Base-by-base conservation (phyloP, 208 protist species). In the Trichomonas tenax region DNA sequence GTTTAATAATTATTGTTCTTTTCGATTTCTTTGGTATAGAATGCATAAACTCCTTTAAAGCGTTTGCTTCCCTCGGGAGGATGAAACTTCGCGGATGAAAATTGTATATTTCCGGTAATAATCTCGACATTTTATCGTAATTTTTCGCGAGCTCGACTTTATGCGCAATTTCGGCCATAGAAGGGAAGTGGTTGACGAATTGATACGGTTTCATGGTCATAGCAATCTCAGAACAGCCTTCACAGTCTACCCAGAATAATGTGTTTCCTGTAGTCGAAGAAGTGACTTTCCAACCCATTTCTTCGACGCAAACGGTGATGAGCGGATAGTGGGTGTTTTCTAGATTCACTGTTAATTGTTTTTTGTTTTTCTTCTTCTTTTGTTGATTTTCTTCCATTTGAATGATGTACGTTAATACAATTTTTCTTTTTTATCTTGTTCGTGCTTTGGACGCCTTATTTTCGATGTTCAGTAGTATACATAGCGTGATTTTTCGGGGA, bases 1-100 rank as follows among this genome's bases (percentile, higher is more conserved):
- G 96, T 81, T 96, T 96, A 4, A 96, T 81, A 72, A 96, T 96
- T 45, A 96, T 36, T 38, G 81, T 90, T 40, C 88, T n/a, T 0
- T 49, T 40, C 11, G 14, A 34, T 58, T 41, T 63, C 63, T 96
- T 81, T 21, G 21, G 49, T 8, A 96, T 93, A 45, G 89, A 44
- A 4, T 36, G 40, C 93, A 96, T 96, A 96, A 34, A 89, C 2
- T 41, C 17, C 46, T 89, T 89, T 31, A 89, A 15, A 46, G 17
- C 21, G 45, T 34, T 44, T 44, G 38, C 0, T 31, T 89, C 34
- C 23, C 34, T 44, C 31, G 82, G 82, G 31, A 89, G 15, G 17
- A 89, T 45, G 26, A 89, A 89, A 44, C 34, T 44, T 23, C 26
- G 38, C 15, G 44, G 72, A 84, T 96, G 72, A 82, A 81, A 96